Evolutionary conservation across 306 rosid genomes (phyloP).

Genomic region (Cicer judaicum): DNA sequence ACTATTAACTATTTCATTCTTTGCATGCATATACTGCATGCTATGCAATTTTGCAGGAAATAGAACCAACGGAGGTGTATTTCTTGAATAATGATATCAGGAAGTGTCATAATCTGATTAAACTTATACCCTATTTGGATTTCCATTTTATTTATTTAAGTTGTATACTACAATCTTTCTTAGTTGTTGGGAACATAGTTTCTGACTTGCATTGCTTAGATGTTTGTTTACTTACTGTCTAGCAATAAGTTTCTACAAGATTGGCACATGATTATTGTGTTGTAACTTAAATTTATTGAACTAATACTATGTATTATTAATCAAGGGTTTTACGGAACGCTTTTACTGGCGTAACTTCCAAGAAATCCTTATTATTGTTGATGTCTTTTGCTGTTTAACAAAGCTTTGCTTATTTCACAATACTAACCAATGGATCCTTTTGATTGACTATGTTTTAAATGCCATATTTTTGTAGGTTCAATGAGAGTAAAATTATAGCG

Average conservation of each 20-base stretch:
- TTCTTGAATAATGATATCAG: slow-evolving; percentile 43
- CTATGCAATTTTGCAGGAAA: slow-evolving; percentile 61
- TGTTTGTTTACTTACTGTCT: slow-evolving; percentile 45
- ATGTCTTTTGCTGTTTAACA: slow-evolving; percentile 2
- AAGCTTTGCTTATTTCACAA: slow-evolving; percentile 30
- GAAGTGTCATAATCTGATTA: slow-evolving; percentile 34
- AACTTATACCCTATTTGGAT: slow-evolving; percentile 36
- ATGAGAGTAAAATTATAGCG: neutral
- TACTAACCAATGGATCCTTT: slow-evolving; percentile 22
- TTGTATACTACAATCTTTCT: slow-evolving; percentile 36
- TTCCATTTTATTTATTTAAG: slow-evolving; percentile 36
- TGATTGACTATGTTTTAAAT: slow-evolving; percentile 22
- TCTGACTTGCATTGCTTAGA: slow-evolving; percentile 41
- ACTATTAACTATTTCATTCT: slow-evolving; percentile 58
- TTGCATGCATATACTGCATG: slow-evolving; percentile 56
- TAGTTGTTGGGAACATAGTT: slow-evolving; percentile 28
- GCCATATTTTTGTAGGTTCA: slow-evolving; percentile 26
- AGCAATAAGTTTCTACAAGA: slow-evolving; percentile 47
- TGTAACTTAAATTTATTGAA: slow-evolving; percentile 38
- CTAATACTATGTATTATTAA: slow-evolving; percentile 30
- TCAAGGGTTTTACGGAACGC: slow-evolving; percentile 1
- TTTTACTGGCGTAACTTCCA: neutral
- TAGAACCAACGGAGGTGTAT: slow-evolving; percentile 42
- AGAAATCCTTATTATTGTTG: slow-evolving; percentile 18
- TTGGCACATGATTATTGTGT: slow-evolving; percentile 40